Percentiles rank a stretch among this genome's conserved stretches.
Evolutionary conservation across 441 rosid genomes (phyloP).

Genomic region (Daphne laureola): DNA sequence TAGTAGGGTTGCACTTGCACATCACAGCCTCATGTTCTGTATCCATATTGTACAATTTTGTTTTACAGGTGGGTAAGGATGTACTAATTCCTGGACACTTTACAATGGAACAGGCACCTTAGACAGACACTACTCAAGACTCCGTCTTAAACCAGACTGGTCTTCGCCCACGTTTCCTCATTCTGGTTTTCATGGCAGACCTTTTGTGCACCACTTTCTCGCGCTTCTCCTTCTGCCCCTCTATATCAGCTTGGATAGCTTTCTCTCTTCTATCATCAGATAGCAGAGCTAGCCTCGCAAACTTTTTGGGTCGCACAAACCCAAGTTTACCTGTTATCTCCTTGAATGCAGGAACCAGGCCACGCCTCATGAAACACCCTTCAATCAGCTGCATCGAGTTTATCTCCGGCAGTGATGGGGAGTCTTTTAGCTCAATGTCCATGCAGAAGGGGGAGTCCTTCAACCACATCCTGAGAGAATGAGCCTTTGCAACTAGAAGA

Average conservation of each 20-base stretch:
- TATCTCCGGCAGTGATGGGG: constrained; percentile 49
- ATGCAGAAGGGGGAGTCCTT: constrained; percentile 95
- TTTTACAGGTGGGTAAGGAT: no score
- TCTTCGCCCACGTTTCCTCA: constrained; percentile 24
- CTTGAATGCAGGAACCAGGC: constrained; percentile 89
- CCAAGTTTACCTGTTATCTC: constrained; percentile 82
- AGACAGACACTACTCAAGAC: no score
- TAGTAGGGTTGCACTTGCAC: no score
- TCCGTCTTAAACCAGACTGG: constrained; percentile 6
- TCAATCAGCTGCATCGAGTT: constrained; percentile 80
- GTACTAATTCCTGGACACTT: no score
- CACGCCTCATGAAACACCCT: constrained; percentile 76
- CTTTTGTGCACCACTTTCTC: constrained; percentile 32
- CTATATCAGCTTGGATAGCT: constrained; percentile 66
- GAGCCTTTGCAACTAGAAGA: constrained; percentile 83
- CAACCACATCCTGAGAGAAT: constrained; percentile 94
- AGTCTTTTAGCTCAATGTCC: constrained; percentile 83
- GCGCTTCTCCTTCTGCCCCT: constrained; percentile 53
- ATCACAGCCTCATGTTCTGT: no score
- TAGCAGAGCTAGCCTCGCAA: constrained; percentile 74
- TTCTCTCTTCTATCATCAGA: constrained; percentile 61
- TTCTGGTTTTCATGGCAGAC: constrained; percentile 19
- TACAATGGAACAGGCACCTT: no score
- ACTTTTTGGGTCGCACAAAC: constrained; percentile 74
- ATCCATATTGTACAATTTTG: no score